These are phyloP conservation scores for Nectriaceae sp. DNA, from an alignment of 2,329 filamentous ascomycete genomes.

Conservation along the genomic window DNA sequence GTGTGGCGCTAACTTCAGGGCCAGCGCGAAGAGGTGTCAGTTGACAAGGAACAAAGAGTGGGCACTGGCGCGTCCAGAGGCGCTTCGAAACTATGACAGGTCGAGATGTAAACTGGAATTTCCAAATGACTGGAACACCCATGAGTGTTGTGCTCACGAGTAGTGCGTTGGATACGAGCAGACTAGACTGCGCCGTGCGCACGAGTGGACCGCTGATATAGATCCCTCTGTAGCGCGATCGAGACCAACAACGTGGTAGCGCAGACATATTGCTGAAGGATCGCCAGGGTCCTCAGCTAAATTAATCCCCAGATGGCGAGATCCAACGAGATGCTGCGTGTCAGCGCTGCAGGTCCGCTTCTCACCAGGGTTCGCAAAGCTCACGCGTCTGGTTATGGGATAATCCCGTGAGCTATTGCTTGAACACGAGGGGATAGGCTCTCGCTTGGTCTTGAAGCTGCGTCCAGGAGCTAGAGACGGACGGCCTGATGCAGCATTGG, in stretches of 20 bases:
- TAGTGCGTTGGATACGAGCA: constrained; percentile 12
- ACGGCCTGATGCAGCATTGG: background rate
- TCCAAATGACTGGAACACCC: background rate
- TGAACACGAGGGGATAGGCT: constrained; percentile 6
- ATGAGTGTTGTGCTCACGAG: background rate
- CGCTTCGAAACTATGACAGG: too few species aligned
- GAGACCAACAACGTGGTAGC: constrained; percentile 20
- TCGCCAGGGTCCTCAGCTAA: constrained; percentile 28
- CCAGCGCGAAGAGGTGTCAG: constrained; percentile 18
- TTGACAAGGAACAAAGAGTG: constrained; percentile 22
- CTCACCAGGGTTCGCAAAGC: constrained; percentile 11
- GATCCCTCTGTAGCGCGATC: constrained; percentile 19
- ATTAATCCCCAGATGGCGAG: constrained; percentile 15
- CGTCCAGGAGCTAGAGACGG: constrained; percentile 1
- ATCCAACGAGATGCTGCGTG: constrained; percentile 26
- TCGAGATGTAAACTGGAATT: background rate
- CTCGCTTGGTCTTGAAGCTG: constrained; percentile 1
- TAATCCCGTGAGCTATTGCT: constrained; percentile 8
- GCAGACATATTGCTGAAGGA: constrained; percentile 18
- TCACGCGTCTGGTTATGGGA: constrained; percentile 5
- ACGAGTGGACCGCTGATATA: constrained; percentile 10
- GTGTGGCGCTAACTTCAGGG: constrained; percentile 12
- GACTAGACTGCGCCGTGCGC: background rate
- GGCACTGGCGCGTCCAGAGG: constrained; percentile 18
- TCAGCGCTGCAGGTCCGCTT: constrained; percentile 27